Evolutionary conservation across 441 rosid genomes (phyloP).

Genomic region (Manihot esculenta): DNA sequence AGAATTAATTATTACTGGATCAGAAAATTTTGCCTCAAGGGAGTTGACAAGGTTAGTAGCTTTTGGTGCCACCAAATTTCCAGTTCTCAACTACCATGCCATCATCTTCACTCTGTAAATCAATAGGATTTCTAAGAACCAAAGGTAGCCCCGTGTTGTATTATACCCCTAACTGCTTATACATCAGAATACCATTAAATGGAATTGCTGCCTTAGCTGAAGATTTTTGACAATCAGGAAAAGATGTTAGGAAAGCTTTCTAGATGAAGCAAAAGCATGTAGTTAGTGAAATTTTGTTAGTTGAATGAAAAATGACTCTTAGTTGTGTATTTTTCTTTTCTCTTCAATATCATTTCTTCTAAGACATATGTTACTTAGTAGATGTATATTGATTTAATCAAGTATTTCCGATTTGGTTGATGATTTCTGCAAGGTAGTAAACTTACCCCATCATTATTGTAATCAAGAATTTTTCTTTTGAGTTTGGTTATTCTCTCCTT

Average conservation of each 20-base stretch:
- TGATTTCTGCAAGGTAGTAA: too few species aligned
- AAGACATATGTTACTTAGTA: too few species aligned
- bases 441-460: too few species aligned
- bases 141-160: conserved; percentile 14
- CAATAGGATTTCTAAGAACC: not conserved
- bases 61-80: not conserved
- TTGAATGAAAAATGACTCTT: not conserved
- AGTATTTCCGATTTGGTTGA: too few species aligned
- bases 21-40: conserved; percentile 10
- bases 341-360: not conserved
- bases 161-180: not conserved
- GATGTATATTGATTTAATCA: too few species aligned
- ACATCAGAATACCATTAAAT: not conserved
- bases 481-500: too few species aligned
- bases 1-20: not conserved
- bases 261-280: not conserved
- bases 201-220: not conserved
- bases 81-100: not conserved
- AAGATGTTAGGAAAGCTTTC: not conserved
- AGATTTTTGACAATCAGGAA: not conserved
- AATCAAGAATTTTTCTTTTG: too few species aligned
- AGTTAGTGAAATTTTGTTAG: not conserved
- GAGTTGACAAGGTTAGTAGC: conserved; percentile 1
- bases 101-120: not conserved
- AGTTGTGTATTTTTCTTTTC: not conserved